Conservation (phyloP, 345 rosid species). For the Moricandia moricandioides region DNA sequence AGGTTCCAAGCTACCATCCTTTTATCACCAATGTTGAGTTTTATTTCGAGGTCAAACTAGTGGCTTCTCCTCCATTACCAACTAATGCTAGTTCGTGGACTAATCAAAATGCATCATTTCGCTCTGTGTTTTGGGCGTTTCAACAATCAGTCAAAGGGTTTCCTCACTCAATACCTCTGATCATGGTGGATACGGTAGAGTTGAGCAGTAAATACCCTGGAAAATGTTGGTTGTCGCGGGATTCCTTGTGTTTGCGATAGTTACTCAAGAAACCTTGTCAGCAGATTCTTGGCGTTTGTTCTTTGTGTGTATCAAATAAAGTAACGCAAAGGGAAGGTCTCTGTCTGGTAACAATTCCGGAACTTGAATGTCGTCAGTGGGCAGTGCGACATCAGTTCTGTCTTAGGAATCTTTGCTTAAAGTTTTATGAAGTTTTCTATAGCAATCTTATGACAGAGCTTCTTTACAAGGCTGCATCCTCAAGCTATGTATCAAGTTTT, state of each 20-base stretch:
- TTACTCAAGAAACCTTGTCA: background rate
- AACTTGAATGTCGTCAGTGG: conserved; percentile 16
- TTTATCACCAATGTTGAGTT: too few relatives aligned
- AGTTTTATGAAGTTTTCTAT: conserved; percentile 12
- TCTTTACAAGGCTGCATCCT: background rate
- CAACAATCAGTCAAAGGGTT: conserved; percentile 6
- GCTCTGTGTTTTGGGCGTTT: conserved; percentile 4
- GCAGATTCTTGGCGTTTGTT: conserved; percentile 15
- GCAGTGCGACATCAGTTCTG: conserved; percentile 18
- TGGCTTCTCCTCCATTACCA: too few relatives aligned
- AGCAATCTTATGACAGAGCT: too few relatives aligned
- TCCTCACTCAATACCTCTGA: background rate
- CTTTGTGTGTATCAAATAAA: background rate
- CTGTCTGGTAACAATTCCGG: background rate
- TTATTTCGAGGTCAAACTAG: too few relatives aligned
- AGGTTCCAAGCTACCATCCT: too few relatives aligned
- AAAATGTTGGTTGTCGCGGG: too few relatives aligned
- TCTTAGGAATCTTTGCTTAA: conserved; percentile 4
- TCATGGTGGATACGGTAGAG: background rate
- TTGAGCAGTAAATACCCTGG: too few relatives aligned
- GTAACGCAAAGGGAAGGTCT: conserved; percentile 2
- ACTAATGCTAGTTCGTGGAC: too few relatives aligned
- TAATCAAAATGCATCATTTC: conserved; percentile 2
- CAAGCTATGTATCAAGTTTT: background rate
- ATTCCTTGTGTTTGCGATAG: conserved; percentile 1